These are phyloP conservation scores for Styphnolobium japonicum DNA, from an alignment of 306 rosid species.

Conservation along the genomic window DNA sequence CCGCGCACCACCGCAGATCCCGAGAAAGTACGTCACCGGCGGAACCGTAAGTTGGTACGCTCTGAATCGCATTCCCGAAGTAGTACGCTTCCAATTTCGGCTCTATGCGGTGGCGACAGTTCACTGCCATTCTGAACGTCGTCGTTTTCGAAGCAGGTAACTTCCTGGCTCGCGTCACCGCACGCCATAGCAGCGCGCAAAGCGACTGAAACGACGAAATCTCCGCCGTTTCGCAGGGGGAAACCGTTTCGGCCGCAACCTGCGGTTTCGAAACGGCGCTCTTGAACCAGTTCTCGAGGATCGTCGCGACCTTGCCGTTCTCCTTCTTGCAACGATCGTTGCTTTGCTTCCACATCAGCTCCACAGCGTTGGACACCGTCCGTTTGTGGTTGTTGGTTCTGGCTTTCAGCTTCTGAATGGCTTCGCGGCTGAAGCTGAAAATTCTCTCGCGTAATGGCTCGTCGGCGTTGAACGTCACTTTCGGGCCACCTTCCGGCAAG, in stretches of 20 bases:
- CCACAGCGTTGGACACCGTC: slow-evolving; percentile 14
- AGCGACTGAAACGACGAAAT: slow-evolving; percentile 86
- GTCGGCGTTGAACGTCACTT: slow-evolving; percentile 58
- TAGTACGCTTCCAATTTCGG: slow-evolving; percentile 69
- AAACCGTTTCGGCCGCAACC: background rate
- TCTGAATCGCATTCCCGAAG: slow-evolving; percentile 93
- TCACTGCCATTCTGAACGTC: slow-evolving; percentile 90
- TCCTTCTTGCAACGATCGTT: slow-evolving; percentile 41
- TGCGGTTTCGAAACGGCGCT: slow-evolving; percentile 15
- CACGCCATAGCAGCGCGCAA: slow-evolving; percentile 75
- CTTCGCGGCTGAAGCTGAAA: slow-evolving; percentile 75
- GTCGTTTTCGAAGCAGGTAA: slow-evolving; percentile 50
- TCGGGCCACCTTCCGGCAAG: slow-evolving; percentile 68
- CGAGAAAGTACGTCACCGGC: slow-evolving; percentile 47
- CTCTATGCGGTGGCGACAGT: slow-evolving; percentile 62
- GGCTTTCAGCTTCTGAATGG: slow-evolving; percentile 59
- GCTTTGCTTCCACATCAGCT: slow-evolving; percentile 51
- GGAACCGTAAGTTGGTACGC: slow-evolving; percentile 62
- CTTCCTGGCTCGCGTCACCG: slow-evolving; percentile 83
- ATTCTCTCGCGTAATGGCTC: slow-evolving; percentile 62
- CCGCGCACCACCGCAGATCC: slow-evolving; percentile 81
- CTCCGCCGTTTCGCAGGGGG: slow-evolving; percentile 5
- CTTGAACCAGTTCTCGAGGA: slow-evolving; percentile 47
- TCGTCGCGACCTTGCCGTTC: slow-evolving; percentile 30
- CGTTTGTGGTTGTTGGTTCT: slow-evolving; percentile 36